phyloP scores from a whole-genome alignment of 495 filamentous ascomycete species.

The Massariosphaeria phaeospora region DNA sequence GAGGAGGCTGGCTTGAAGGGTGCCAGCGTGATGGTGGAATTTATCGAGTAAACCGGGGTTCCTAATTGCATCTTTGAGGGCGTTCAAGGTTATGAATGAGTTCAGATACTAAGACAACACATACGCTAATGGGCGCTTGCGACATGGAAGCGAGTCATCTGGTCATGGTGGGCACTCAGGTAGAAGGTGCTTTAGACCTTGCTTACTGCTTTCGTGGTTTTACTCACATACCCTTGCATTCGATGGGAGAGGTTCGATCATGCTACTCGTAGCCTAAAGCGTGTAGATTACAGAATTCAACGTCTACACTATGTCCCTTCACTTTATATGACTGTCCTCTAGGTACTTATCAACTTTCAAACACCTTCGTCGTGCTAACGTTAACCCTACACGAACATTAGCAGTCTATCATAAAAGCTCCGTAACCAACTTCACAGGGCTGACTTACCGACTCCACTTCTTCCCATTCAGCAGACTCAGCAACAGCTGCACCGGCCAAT shows the following conservation, averaged over 20 bases:
- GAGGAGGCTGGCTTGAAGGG: constrained; percentile 82
- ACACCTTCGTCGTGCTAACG: constrained; percentile 56
- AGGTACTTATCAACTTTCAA: constrained; percentile 35
- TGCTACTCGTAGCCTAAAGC: too few relatives aligned
- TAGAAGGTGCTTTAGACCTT: constrained; percentile 5
- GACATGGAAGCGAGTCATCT: neutral
- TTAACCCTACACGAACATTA: constrained; percentile 41
- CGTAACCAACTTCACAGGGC: neutral
- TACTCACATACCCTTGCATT: constrained; percentile 9
- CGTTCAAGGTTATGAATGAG: neutral
- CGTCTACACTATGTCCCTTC: too few relatives aligned
- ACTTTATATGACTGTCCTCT: too few relatives aligned
- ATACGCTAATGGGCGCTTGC: too few relatives aligned
- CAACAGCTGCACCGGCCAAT: constrained; percentile 53
- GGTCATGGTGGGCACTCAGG: neutral
- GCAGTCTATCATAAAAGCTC: too few relatives aligned
- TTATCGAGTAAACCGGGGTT: constrained; percentile 48
- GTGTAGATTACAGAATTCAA: too few relatives aligned
- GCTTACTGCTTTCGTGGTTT: neutral
- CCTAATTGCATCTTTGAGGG: constrained; percentile 1
- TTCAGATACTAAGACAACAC: too few relatives aligned
- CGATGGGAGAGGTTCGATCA: too few relatives aligned
- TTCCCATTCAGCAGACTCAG: constrained; percentile 39
- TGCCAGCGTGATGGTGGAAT: constrained; percentile 89
- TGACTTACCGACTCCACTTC: constrained; percentile 47